A percentile compares a stretch with the other conserved stretches of the same genome.
Conservation (phyloP, 495 filamentous ascomycete species). For the Parathielavia appendiculata region DNA sequence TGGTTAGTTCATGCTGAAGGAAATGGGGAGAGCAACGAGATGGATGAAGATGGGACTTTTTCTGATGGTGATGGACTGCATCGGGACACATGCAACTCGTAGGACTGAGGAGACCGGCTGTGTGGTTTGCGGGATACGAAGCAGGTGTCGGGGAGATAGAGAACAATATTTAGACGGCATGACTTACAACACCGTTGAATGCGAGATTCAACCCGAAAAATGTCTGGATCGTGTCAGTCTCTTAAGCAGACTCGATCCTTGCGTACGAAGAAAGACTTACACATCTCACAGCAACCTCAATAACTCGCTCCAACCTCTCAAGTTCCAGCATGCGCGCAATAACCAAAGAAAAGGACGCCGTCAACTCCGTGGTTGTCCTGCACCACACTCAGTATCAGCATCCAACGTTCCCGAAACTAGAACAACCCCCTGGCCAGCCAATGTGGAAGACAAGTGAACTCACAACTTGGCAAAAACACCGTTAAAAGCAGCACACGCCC, state of each 20-base stretch:
- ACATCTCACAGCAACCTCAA: constrained; percentile 63
- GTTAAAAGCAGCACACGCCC: constrained; percentile 87
- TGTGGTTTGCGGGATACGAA: background rate
- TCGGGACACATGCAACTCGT: too few species aligned
- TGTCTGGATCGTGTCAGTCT: constrained; percentile 45
- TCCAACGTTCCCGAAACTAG: background rate
- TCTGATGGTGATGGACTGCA: background rate
- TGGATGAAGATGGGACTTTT: too few species aligned
- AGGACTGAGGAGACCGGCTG: too few species aligned
- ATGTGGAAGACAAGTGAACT: constrained; percentile 21
- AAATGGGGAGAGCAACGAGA: background rate
- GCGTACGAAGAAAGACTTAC: constrained; percentile 46
- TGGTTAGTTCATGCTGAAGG: constrained; percentile 12
- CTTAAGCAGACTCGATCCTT: constrained; percentile 1
- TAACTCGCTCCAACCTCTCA: constrained; percentile 41
- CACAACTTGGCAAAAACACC: constrained; percentile 96
- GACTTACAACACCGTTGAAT: constrained; percentile 72
- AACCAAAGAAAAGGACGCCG: constrained; percentile 58
- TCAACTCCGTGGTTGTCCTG: constrained; percentile 82
- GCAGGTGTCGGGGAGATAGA: background rate
- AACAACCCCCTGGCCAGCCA: background rate
- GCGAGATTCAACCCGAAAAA: constrained; percentile 85
- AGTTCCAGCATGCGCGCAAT: constrained; percentile 61
- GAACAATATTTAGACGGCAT: background rate
- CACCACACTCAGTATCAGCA: background rate